These are phyloP conservation scores for Scheffersomyces titani DNA, from an alignment of 1,139 yeast species.

Conservation along the genomic window DNA sequence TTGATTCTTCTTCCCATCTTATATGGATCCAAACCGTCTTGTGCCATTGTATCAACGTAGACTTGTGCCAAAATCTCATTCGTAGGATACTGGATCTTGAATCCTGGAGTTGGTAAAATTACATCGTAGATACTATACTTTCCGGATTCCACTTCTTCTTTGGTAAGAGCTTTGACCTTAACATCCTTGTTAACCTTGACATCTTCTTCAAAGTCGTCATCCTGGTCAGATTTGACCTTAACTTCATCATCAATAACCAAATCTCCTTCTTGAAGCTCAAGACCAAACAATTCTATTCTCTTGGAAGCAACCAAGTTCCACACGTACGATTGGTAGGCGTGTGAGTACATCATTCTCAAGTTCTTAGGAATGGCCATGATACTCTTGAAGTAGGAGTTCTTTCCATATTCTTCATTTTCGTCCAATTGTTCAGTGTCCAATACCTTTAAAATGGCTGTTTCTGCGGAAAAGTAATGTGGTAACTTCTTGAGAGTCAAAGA, in stretches of 20 bases:
- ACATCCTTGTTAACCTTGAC: conserved; percentile 52
- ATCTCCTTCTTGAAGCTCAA: conserved; percentile 77
- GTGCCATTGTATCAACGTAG: conserved; percentile 73
- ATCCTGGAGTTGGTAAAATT: conserved; percentile 94
- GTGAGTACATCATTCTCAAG: conserved; percentile 91
- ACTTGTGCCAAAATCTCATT: conserved; percentile 60
- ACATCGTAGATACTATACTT: conserved; percentile 75
- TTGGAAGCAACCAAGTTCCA: conserved; percentile 90
- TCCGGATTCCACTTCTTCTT: conserved; percentile 64
- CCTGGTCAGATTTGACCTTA: conserved; percentile 36
- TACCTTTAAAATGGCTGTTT: conserved; percentile 65
- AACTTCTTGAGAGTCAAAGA: conserved; percentile 62
- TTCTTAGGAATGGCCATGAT: conserved; percentile 91
- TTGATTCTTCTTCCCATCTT: conserved; percentile 81
- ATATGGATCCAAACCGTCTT: conserved; percentile 81
- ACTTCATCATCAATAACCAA: conserved; percentile 53
- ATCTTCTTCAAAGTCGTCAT: conserved; percentile 64
- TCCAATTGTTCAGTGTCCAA: conserved; percentile 49
- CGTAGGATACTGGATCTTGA: conserved; percentile 79
- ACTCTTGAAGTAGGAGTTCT: conserved; percentile 70
- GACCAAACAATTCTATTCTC: conserved; percentile 72
- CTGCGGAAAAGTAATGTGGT: conserved; percentile 91
- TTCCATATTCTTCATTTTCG: conserved; percentile 45
- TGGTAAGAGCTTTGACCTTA: conserved; percentile 70
- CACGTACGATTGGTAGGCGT: conserved; percentile 93